phyloP scores from a whole-genome alignment of 148 eudicot species.

The Rhododendron henanense region DNA sequence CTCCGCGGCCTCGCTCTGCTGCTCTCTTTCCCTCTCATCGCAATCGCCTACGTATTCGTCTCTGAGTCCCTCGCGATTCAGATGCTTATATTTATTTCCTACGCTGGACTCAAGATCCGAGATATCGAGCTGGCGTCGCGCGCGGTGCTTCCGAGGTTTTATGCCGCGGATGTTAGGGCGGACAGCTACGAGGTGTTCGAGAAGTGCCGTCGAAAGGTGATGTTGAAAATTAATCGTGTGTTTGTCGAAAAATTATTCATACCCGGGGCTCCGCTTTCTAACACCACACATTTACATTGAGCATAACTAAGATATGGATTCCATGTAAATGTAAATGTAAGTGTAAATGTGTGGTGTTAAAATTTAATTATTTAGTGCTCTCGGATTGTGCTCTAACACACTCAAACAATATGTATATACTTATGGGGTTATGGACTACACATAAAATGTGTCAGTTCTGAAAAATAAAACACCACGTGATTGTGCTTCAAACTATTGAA shows the following conservation, averaged over 20 bases:
- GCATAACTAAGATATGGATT: neutral
- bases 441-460: too few species aligned
- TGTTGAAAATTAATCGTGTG: neutral
- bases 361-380: too few species aligned
- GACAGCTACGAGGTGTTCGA: slow-evolving; percentile 84
- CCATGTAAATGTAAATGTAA: too few species aligned
- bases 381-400: too few species aligned
- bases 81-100: slow-evolving; percentile 74
- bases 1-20: slow-evolving; percentile 69
- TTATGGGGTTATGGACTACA: too few species aligned
- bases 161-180: slow-evolving; percentile 68
- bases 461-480: too few species aligned
- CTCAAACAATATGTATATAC: too few species aligned
- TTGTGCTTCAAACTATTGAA: too few species aligned
- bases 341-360: too few species aligned
- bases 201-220: slow-evolving; percentile 53
- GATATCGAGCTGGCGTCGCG: slow-evolving; percentile 88
- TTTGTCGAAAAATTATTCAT: neutral
- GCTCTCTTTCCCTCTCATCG: slow-evolving; percentile 66
- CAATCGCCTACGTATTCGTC: slow-evolving; percentile 67
- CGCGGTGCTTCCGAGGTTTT: slow-evolving; percentile 78
- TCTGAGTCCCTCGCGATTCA: slow-evolving; percentile 79
- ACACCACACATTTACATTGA: neutral
- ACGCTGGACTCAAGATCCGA: slow-evolving; percentile 50
- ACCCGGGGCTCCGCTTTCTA: neutral